A percentile compares a stretch with the other conserved stretches of the same genome.
Evolutionary conservation across 2,329 filamentous ascomycete species (phyloP).

Genomic region (Xylariaceae sp.): DNA sequence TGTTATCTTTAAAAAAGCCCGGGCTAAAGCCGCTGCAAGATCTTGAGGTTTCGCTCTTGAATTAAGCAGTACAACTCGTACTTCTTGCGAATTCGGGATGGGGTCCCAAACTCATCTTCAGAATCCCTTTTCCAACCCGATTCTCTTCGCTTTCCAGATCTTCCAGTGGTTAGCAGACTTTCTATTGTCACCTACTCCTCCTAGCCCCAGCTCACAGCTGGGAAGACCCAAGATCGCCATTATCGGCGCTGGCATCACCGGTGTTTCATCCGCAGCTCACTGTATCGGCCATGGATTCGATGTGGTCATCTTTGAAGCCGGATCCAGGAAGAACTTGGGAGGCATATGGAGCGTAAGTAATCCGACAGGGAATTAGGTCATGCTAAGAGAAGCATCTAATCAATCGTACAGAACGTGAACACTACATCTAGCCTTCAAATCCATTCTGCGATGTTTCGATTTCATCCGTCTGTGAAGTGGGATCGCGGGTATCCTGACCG

Average conservation of each 20-base stretch:
- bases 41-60: not conserved
- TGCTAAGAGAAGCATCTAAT: not conserved
- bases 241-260: conserved; percentile 74
- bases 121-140: conserved; percentile 55
- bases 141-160: conserved; percentile 68
- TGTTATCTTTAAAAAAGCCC: too few relatives aligned
- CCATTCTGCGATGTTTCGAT: conserved; percentile 86
- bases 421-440: conserved; percentile 84
- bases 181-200: conserved; percentile 73
- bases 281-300: conserved; percentile 87
- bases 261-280: conserved; percentile 80
- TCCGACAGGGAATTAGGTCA: too few relatives aligned
- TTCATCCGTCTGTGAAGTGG: conserved; percentile 81
- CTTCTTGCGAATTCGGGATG: conserved; percentile 22
- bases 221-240: conserved; percentile 70
- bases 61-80: not conserved
- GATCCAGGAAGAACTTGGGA: conserved; percentile 68
- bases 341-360: conserved; percentile 78
- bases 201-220: conserved; percentile 62
- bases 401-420: conserved; percentile 76
- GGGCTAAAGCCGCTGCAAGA: not conserved
- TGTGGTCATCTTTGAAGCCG: conserved; percentile 78
- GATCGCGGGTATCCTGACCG: conserved; percentile 77
- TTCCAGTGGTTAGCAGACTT: conserved; percentile 68
- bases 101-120: conserved; percentile 33